Conservation (phyloP, 768 basidiomycete genomes). For the Kwoniella dejecticola region DNA sequence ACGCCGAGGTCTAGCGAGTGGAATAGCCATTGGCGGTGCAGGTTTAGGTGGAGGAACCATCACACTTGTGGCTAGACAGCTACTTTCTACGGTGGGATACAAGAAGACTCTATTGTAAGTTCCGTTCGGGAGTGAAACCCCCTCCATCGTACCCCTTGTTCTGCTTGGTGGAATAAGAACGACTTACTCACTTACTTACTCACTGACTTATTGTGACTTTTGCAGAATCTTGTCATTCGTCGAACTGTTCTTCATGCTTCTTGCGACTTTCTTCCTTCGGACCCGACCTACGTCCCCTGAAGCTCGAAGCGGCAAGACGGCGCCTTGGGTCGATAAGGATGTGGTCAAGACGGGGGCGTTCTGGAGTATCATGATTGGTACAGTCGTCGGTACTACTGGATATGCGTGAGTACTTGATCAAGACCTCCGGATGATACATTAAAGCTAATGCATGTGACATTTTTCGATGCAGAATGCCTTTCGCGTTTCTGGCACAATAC, state of each 20-base stretch:
- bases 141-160: too few species aligned
- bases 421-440: too few species aligned
- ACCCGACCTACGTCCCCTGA: conserved; percentile 37
- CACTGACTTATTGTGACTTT: conserved; percentile 43
- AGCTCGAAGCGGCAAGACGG: conserved; percentile 26
- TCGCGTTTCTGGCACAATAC: conserved; percentile 13
- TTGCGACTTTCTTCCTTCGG: conserved; percentile 29
- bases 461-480: conserved; percentile 12
- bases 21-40: conserved; percentile 44
- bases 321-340: conserved; percentile 31
- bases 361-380: conserved; percentile 30
- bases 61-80: conserved; percentile 33
- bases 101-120: conserved; percentile 44
- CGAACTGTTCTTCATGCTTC: conserved; percentile 18
- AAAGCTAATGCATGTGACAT: not conserved
- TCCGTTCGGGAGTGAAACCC: too few species aligned
- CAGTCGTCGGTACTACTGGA: conserved; percentile 33
- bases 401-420: conserved; percentile 24
- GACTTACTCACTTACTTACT: too few species aligned
- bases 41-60: conserved; percentile 45
- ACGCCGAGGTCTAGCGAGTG: conserved; percentile 42
- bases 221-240: conserved; percentile 35
- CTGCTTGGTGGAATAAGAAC: too few species aligned
- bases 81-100: conserved; percentile 39
- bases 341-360: conserved; percentile 27